These are phyloP conservation scores for Vachellia collinsii DNA, from an alignment of 306 rosid genomes.

Conservation along the genomic window DNA sequence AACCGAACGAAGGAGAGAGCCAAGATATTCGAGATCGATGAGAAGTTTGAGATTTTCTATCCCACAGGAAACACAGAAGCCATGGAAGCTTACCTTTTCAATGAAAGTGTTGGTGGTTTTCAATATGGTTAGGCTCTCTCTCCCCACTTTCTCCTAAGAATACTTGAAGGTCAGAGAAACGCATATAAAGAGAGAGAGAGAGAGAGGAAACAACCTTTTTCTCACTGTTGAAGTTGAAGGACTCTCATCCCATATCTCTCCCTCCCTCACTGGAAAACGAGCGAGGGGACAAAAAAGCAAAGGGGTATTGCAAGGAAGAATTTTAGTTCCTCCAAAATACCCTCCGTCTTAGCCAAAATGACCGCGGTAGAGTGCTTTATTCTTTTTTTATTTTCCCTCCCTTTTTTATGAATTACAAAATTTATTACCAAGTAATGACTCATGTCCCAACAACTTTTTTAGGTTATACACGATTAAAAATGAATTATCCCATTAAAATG, in stretches of 20 bases:
- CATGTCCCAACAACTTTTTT: no score
- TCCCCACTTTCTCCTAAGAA: not conserved
- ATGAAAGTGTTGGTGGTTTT: constrained; percentile 16
- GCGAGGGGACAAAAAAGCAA: not conserved
- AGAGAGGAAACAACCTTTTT: not conserved
- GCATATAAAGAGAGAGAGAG: constrained; percentile 24
- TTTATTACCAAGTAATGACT: no score
- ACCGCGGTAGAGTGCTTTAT: not conserved
- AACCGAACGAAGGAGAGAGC: constrained; percentile 28
- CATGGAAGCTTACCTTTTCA: constrained; percentile 47
- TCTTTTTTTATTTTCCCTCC: not conserved
- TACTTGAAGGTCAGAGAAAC: constrained; percentile 23
- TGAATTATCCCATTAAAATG: no score
- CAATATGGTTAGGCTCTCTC: not conserved
- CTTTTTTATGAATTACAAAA: no score
- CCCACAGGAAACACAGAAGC: constrained; percentile 19
- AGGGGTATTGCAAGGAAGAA: not conserved
- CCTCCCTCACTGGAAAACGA: not conserved
- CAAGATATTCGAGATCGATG: constrained; percentile 36
- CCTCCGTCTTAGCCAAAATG: not conserved
- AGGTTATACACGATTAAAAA: no score
- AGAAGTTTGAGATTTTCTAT: not conserved
- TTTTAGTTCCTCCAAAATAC: not conserved
- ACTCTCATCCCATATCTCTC: not conserved
- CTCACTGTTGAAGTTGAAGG: not conserved